Evolutionary conservation across 768 basidiomycete genomes (phyloP), one percentile per base, ranked within the genome.

Genomic region (Ramaria rubella): DNA sequence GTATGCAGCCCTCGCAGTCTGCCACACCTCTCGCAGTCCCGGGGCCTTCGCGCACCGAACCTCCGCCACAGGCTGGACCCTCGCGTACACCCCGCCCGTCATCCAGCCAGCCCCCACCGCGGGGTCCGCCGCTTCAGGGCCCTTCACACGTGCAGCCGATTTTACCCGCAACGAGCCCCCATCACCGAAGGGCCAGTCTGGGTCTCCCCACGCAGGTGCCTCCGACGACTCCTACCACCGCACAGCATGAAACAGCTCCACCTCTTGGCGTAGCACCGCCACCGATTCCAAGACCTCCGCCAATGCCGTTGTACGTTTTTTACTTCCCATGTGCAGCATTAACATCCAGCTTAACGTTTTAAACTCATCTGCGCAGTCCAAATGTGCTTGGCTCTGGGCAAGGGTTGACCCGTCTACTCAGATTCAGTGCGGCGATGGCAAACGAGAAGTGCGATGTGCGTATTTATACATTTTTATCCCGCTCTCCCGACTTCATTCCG

Each of bases 351-450:
- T 9, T 19, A 42, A n/a, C n/a, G n/a, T 19, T 43, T 12, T 33
- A 72, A 70, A 55, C 44, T 72, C 59, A 62, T 69, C 8, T 64
- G 64, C 38, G 4, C 30, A 38, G 27, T 30, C 58, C 33, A 40
- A 54, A 31, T 24, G 34, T 55, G 24, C 38, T 60, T 48, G 61
- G 61, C 15, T 36, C 23, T 21, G 86, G 88, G 17, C 85, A 86
- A 69, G 85, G 83, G 6, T 68, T 87, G 19, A 69, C 76, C 40
- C 78, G 85, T 23, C 65, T 92, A 54, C 68, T 89, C 23, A 81
- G 86, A 58, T 87, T 92, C 62, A 89, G 87, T 60, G 81, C 80
- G 9, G 69, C 79, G 27, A 74, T 91, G 4, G 76, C 83, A 1
- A 72, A 66, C 30, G 85, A 86, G 60, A 75, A 72, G 53, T 69